Percentiles rank a stretch among this genome's conserved stretches.
Conservation (phyloP, 257 asterid species). For the Capsicum baccatum region DNA sequence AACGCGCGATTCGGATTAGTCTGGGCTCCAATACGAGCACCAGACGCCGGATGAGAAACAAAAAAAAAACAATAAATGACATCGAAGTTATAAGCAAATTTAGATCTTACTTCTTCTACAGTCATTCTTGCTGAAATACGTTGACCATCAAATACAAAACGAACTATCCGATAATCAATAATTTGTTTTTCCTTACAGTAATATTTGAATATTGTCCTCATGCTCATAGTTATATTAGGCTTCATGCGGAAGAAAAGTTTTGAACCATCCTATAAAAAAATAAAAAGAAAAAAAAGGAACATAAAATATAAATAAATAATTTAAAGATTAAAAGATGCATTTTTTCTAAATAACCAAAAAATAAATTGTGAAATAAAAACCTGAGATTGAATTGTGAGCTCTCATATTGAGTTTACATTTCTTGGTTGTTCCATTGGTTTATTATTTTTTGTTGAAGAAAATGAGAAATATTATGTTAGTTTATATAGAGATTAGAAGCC, state of each 20-base stretch:
- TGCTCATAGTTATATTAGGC: neutral
- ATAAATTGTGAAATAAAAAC: neutral
- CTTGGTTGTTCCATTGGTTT: too few relatives aligned
- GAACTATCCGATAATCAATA: neutral
- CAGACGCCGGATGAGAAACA: too few relatives aligned
- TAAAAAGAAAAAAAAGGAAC: neutral
- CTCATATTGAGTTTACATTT: too few relatives aligned
- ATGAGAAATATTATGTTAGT: neutral
- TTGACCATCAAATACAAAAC: neutral
- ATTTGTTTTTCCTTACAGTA: neutral
- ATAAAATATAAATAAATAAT: neutral
- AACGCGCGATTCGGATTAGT: too few relatives aligned
- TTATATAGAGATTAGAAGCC: neutral
- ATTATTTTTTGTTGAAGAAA: too few relatives aligned
- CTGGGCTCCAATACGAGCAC: too few relatives aligned
- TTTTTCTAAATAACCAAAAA: neutral
- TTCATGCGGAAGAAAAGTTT: accelerated
- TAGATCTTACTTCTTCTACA: neutral
- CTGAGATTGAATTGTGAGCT: neutral
- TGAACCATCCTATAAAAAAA: neutral
- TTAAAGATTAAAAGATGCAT: neutral
- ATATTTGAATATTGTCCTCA: neutral
- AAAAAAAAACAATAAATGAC: too few relatives aligned
- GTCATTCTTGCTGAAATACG: neutral
- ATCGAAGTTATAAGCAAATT: neutral